Percentiles rank a stretch among this genome's conserved stretches.
phyloP scores from a whole-genome alignment of 257 asterid species.

The Datura wrightii region DNA sequence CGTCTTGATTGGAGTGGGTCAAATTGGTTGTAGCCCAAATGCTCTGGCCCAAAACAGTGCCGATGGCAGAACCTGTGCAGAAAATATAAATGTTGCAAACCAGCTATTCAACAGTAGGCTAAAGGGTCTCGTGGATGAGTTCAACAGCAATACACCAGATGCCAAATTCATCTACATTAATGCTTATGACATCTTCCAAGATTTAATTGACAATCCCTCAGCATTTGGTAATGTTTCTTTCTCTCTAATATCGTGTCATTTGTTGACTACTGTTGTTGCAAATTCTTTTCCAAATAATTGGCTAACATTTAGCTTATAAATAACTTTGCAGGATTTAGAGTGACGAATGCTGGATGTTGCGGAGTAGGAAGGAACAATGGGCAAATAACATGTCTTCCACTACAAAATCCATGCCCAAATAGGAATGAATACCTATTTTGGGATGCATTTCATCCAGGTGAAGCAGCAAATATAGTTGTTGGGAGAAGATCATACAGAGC shows the following conservation, averaged over 20 bases:
- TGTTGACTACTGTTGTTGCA: no score
- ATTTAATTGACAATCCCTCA: slow-evolving; percentile 67
- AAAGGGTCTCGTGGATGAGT: slow-evolving; percentile 61
- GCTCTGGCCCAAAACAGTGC: slow-evolving; percentile 91
- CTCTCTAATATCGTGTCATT: background rate
- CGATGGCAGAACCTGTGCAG: slow-evolving; percentile 78
- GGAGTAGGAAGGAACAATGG: slow-evolving; percentile 97
- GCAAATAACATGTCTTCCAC: slow-evolving; percentile 90
- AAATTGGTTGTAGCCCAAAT: slow-evolving; percentile 96
- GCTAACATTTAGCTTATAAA: background rate
- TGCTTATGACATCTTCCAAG: slow-evolving; percentile 88
- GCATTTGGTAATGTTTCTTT: slow-evolving; percentile 55
- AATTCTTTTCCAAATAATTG: background rate
- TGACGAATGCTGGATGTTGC: slow-evolving; percentile 87
- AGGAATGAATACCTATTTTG: slow-evolving; percentile 72
- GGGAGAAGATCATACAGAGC: slow-evolving; percentile 87
- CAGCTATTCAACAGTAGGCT: slow-evolving; percentile 70
- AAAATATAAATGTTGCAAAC: slow-evolving; percentile 69
- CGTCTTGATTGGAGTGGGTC: slow-evolving; percentile 73
- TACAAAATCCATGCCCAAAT: slow-evolving; percentile 68
- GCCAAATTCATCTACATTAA: slow-evolving; percentile 71
- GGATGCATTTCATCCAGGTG: slow-evolving; percentile 94
- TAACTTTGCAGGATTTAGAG: slow-evolving; percentile 62
- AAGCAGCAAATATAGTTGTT: slow-evolving; percentile 71
- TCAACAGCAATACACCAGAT: slow-evolving; percentile 65